Conservation (phyloP, 306 rosid genomes). For the Amphicarpaea edgeworthii region DNA sequence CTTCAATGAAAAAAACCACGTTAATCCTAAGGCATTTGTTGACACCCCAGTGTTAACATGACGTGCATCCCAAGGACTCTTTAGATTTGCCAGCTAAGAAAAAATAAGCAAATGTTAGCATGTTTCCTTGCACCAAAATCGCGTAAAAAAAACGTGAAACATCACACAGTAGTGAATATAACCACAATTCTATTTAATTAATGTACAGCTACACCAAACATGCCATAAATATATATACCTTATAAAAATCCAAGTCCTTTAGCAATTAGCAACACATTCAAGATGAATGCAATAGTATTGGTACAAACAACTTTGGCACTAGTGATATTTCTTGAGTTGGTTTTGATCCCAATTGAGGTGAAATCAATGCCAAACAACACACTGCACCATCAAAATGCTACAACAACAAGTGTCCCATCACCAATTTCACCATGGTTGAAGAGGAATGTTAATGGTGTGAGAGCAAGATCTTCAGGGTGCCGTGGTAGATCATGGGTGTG, state of each 20-base stretch:
- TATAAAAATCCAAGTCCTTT: neutral
- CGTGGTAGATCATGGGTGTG: constrained; percentile 51
- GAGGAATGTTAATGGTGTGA: constrained; percentile 6
- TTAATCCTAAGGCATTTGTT: constrained; percentile 16
- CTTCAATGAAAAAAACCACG: neutral
- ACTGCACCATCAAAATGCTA: constrained; percentile 25
- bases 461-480: constrained; percentile 54
- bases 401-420: constrained; percentile 26
- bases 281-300: constrained; percentile 11
- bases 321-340: constrained; percentile 18
- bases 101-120: too few species aligned
- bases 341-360: constrained; percentile 35
- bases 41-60: constrained; percentile 53
- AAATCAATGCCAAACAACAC: neutral
- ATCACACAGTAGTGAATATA: too few species aligned
- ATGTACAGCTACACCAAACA: neutral
- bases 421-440: constrained; percentile 62
- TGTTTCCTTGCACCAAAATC: neutral
- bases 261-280: neutral
- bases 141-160: neutral
- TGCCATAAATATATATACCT: neutral
- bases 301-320: constrained; percentile 9
- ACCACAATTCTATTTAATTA: too few species aligned
- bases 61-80: constrained; percentile 26
- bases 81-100: neutral